A percentile compares a stretch with the other conserved stretches of the same genome.
Conservation (phyloP, 768 basidiomycete genomes). For the Boletus huronensis region DNA sequence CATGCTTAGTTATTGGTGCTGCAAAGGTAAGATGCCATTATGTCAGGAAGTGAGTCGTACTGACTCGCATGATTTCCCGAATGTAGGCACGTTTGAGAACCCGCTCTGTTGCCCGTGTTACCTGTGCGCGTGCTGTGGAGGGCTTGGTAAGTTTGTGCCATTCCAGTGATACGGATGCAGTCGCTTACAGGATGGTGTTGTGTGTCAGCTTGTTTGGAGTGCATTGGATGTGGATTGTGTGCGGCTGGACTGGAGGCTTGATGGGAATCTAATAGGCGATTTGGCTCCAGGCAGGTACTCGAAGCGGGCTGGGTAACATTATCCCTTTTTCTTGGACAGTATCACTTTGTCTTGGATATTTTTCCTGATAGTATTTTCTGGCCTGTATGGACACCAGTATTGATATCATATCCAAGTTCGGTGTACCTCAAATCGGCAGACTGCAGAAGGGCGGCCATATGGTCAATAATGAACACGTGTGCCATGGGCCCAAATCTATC, state of each 20-base stretch:
- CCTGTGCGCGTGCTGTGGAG: slow-evolving; percentile 69
- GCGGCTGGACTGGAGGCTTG: slow-evolving; percentile 42
- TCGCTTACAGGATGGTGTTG: slow-evolving; percentile 3
- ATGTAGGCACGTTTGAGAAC: slow-evolving; percentile 52
- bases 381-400: neutral
- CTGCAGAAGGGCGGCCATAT: neutral
- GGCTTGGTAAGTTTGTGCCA: slow-evolving; percentile 45
- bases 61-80: neutral
- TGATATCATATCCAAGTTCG: neutral
- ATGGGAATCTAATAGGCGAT: neutral
- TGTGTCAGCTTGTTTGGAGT: slow-evolving; percentile 59
- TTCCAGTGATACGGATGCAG: neutral
- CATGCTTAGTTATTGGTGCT: slow-evolving; percentile 66
- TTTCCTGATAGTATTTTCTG: neutral
- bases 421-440: neutral
- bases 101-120: slow-evolving; percentile 70
- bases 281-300: neutral
- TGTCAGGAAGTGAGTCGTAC: neutral
- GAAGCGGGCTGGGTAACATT: neutral
- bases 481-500: neutral
- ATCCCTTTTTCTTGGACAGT: neutral
- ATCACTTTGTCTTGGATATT: neutral
- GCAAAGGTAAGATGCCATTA: slow-evolving; percentile 40
- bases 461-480: neutral
- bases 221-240: slow-evolving; percentile 66